Conservation (phyloP, 768 basidiomycete genomes). For the Hirschioporus abietinus region DNA sequence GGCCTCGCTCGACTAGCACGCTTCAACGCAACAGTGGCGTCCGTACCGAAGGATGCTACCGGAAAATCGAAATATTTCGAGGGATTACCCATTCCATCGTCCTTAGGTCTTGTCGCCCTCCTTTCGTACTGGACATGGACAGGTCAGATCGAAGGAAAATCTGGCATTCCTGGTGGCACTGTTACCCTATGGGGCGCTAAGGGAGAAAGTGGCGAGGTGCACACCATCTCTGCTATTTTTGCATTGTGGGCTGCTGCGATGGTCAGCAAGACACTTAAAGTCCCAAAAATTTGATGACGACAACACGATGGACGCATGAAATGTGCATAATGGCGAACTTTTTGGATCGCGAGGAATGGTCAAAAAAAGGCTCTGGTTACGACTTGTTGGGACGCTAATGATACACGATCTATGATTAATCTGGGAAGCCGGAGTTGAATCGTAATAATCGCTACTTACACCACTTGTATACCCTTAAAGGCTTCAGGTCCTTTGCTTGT, state of each 20-base stretch:
- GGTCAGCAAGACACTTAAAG: constrained; percentile 94
- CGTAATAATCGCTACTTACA: neutral
- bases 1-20: constrained; percentile 95
- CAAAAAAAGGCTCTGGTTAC: neutral
- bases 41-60: constrained; percentile 78
- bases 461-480: neutral
- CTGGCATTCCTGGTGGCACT: constrained; percentile 73
- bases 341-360: neutral
- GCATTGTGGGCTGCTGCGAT: constrained; percentile 89
- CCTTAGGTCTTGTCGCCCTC: constrained; percentile 70
- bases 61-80: constrained; percentile 97
- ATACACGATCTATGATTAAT: neutral
- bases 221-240: constrained; percentile 74
- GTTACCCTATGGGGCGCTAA: constrained; percentile 63
- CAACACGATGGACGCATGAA: neutral
- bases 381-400: neutral
- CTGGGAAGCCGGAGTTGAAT: neutral
- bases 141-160: constrained; percentile 78
- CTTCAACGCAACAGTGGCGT: constrained; percentile 97
- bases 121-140: constrained; percentile 79
- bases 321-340: neutral
- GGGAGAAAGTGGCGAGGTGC: constrained; percentile 81
- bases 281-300: constrained; percentile 62
- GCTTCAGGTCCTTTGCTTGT: neutral
- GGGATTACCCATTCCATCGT: constrained; percentile 93